Base-by-base conservation (phyloP, 2,329 filamentous ascomycete species). In the Pestalotiopsis sp. region DNA sequence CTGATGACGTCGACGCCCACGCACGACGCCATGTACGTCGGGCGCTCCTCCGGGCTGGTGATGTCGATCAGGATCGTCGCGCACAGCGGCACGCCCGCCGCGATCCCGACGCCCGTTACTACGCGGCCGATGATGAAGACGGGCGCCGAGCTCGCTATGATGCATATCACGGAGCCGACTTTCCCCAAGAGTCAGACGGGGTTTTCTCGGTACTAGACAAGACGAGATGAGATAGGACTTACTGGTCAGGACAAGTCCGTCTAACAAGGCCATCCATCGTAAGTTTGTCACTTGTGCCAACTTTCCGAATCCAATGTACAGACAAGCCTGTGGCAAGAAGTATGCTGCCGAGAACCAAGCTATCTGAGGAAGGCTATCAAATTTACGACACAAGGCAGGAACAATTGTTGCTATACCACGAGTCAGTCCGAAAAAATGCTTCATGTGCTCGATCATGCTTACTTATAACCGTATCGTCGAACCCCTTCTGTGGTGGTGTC, bases 381-480 rank as follows among this genome's bases (percentile, higher is more conserved):
- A 69, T 41, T 56, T 67, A 36, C 65, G 64, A 38, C 68, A 64
- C 31, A 67, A 41, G n/a, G 57, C 38, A 4, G 59, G 57, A 17
- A 67, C 58, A 49, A 63, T 67, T 5, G 58, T 67, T 12, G 66
- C 58, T 67, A 39, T 4, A 36, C 14, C 9, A 61, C 6, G 4
- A 20, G n/a, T 67, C 17, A 67, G 36, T 66, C 2, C 20, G 31
- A 4, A 13, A 41, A 11, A 7, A 5, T 49, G 4, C n/a, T 36
- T 9, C 31, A 45, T 23, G 36, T 25, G 14, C 7, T 17, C 4
- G 39, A 11, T n/a, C 7, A 25, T 14, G 61, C 66, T 67, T 23
- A 69, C 67, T 69, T 25, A 69, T 69, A 4, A 69, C 67, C 3
- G 67, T 66, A 31, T 69, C 67, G 17, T 69, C 67, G n/a, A 69